phyloP scores from a whole-genome alignment of 768 basidiomycete species.

The Lentinus brumalis region DNA sequence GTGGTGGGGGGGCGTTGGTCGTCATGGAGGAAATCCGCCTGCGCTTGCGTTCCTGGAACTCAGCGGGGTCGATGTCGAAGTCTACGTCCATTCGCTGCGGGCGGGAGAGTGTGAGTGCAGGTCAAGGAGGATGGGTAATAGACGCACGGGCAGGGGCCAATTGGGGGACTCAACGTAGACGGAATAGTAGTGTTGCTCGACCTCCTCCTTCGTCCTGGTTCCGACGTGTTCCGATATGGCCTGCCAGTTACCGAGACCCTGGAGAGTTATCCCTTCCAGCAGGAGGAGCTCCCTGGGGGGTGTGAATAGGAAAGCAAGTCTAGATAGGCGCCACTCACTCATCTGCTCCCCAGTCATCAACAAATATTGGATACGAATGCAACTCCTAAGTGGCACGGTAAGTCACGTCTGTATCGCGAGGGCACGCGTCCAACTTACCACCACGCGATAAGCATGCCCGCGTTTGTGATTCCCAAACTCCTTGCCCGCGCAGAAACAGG shows the following conservation, averaged over 20 bases:
- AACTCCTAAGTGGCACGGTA: constrained; percentile 62
- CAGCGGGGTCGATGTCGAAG: constrained; percentile 75
- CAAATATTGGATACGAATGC: constrained; percentile 95
- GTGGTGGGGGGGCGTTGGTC: constrained; percentile 51
- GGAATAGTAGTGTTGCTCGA: constrained; percentile 83
- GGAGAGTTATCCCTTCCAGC: constrained; percentile 82
- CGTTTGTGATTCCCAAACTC: constrained; percentile 86
- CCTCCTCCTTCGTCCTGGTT: constrained; percentile 91
- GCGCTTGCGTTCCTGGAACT: constrained; percentile 89
- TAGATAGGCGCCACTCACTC: constrained; percentile 58
- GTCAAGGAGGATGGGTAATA: constrained; percentile 1
- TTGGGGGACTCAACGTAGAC: constrained; percentile 77
- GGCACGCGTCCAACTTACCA: constrained; percentile 49
- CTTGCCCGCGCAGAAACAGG: constrained; percentile 90
- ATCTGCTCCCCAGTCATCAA: constrained; percentile 96
- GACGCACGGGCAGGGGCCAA: constrained; percentile 81
- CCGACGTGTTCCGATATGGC: constrained; percentile 95
- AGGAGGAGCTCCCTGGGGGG: constrained; percentile 77
- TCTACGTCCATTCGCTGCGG: constrained; percentile 46
- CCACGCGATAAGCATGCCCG: constrained; percentile 87
- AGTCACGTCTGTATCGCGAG: constrained; percentile 22
- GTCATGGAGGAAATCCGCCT: constrained; percentile 84
- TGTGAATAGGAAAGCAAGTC: not conserved
- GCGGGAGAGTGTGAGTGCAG: constrained; percentile 17
- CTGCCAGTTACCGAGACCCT: constrained; percentile 96